Conservation (phyloP, 805 yeast species). For the Starmerella roubikii region DNA sequence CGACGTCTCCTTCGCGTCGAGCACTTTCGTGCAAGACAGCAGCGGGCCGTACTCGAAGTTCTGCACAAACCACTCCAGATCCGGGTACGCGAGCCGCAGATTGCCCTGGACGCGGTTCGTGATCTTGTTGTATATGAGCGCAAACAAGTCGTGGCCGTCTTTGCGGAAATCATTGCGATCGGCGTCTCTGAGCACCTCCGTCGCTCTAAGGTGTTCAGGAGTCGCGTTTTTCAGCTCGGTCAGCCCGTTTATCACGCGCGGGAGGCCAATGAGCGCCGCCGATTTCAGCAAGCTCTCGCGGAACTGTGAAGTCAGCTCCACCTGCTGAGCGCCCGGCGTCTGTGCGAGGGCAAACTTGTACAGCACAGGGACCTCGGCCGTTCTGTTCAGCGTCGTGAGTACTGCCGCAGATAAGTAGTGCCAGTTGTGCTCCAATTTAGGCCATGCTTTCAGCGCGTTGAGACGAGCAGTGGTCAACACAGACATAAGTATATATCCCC, state of each 20-base stretch:
- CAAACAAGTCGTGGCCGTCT: slow-evolving; percentile 60
- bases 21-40: slow-evolving; percentile 50
- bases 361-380: slow-evolving; percentile 63
- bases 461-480: slow-evolving; percentile 43
- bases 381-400: slow-evolving; percentile 66
- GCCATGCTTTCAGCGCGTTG: slow-evolving; percentile 40
- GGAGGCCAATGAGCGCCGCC: slow-evolving; percentile 70
- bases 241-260: slow-evolving; percentile 70
- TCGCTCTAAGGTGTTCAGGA: slow-evolving; percentile 37
- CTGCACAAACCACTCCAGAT: slow-evolving; percentile 60
- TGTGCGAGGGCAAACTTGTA: slow-evolving; percentile 49
- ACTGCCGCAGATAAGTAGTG: slow-evolving; percentile 69
- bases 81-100: slow-evolving; percentile 67
- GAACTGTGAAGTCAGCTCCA: slow-evolving; percentile 37
- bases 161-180: slow-evolving; percentile 16
- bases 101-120: slow-evolving; percentile 53
- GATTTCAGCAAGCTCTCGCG: slow-evolving; percentile 70
- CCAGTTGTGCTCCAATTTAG: slow-evolving; percentile 50
- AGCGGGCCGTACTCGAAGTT: slow-evolving; percentile 68
- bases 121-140: slow-evolving; percentile 60
- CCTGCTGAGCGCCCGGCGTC: slow-evolving; percentile 18
- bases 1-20: slow-evolving; percentile 58
- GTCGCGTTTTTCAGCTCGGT: slow-evolving; percentile 50
- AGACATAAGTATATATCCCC: too few relatives aligned
- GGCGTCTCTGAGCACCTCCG: slow-evolving; percentile 19